Percentiles rank a stretch among this genome's conserved stretches.
Evolutionary conservation across 2,329 filamentous ascomycete genomes (phyloP).

Genomic region (Ramularia endophylla): DNA sequence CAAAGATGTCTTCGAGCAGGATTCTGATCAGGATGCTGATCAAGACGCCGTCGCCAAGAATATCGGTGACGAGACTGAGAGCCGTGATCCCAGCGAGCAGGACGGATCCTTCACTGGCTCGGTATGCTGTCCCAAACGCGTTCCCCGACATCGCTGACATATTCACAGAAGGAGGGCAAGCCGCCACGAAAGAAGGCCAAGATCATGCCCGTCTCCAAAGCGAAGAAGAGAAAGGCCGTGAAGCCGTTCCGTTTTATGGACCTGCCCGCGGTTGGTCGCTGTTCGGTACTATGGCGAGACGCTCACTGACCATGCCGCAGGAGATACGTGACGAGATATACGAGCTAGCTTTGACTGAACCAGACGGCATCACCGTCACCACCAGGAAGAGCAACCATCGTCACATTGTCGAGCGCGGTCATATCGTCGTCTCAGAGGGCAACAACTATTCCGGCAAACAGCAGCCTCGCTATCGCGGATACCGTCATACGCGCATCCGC

Average conservation of each 20-base stretch:
- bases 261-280: slow-evolving; percentile 12
- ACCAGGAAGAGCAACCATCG: slow-evolving; percentile 18
- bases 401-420: slow-evolving; percentile 16
- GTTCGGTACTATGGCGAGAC: not conserved
- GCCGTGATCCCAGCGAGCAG: not conserved
- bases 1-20: no score
- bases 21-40: no score
- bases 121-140: not conserved
- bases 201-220: slow-evolving; percentile 1
- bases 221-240: slow-evolving; percentile 9
- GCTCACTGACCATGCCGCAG: not conserved
- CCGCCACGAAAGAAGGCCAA: slow-evolving; percentile 1
- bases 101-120: not conserved
- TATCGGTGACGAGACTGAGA: not conserved
- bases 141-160: not conserved
- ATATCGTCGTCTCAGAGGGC: slow-evolving; percentile 2
- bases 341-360: slow-evolving; percentile 23
- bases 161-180: not conserved
- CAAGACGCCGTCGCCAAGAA: not conserved
- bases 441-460: slow-evolving; percentile 10
- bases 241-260: slow-evolving; percentile 24
- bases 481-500: not conserved
- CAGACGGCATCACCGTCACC: slow-evolving; percentile 15
- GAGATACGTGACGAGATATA: slow-evolving; percentile 29
- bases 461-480: slow-evolving; percentile 2